Base-by-base conservation (phyloP, 169 alveolate species). In the Cryptosporidium sp. region DNA sequence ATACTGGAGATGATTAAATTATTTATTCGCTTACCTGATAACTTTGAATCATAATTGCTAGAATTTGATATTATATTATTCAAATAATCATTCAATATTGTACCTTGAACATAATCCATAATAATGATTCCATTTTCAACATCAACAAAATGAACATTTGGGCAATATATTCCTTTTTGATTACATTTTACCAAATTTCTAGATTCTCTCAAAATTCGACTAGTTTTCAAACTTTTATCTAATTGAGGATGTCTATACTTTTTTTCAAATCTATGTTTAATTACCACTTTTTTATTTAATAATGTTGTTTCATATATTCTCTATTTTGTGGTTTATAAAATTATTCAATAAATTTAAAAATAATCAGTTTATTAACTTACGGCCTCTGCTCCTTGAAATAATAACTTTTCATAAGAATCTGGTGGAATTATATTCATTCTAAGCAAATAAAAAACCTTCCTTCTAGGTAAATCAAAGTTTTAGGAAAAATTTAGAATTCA, bases 301-400 rank as follows among this genome's bases (percentile, higher is more conserved):
- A 62, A 33, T n/a, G 69, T 65, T 14, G 75, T 26, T 26, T 80
- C 68, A 65, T 48, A 80, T 44, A 80, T 44, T 80, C 51, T 60
- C 89, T 80, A 65, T 29, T 26, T 7, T n/a, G n/a, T 21, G 37
- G 33, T 29, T 45, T 29, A 12, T 29, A 53, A 18, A 2, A 10
- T 33, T 18, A 52, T 37, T 21, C 31, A 58, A n/a, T 37, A 26
- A n/a, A 7, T 7, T 44, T 9, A 39, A 35, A 35, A 31, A 8
- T 23, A 62, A 21, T 56, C 8, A 26, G 7, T 73, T 31, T 1
- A 31, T 42, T 1, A 9, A 80, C 89, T 65, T 80, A 80, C 89
- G 0, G 89, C 73, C 52, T 80, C 89, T 18, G 89, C 89, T n/a
- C 89, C 89, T 62, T 80, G 89, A 80, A 44, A 80, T 18, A 80